phyloP scores from a whole-genome alignment of 768 basidiomycete species.

The Pisolithus albus region DNA sequence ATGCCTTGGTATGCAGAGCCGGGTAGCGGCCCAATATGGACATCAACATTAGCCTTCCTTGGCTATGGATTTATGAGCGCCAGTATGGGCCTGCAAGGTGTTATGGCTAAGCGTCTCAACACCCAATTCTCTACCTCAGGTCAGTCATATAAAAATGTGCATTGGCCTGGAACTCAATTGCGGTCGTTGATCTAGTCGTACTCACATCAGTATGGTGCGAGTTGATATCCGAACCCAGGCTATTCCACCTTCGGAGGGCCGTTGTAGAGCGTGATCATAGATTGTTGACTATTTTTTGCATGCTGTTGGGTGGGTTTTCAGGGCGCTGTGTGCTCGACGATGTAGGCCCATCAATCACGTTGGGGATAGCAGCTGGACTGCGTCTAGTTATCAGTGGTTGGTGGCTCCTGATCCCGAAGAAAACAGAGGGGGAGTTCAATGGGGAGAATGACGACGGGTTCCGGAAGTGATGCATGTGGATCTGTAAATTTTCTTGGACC shows the following conservation, averaged over 20 bases:
- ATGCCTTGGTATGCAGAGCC: constrained; percentile 45
- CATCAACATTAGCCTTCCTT: constrained; percentile 53
- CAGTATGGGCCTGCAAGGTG: constrained; percentile 75
- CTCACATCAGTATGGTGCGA: constrained; percentile 85
- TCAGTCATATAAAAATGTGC: constrained; percentile 27
- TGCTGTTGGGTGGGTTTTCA: constrained; percentile 45
- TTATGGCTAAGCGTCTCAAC: constrained; percentile 74
- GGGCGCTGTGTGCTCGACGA: constrained; percentile 61
- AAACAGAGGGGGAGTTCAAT: neutral
- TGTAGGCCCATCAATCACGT: constrained; percentile 50
- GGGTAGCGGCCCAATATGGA: constrained; percentile 62
- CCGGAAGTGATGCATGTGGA: neutral
- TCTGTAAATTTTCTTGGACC: neutral
- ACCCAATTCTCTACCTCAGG: constrained; percentile 70
- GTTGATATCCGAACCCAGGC: constrained; percentile 66
- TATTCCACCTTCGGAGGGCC: constrained; percentile 47
- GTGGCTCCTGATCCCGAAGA: constrained; percentile 54
- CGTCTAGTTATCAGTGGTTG: constrained; percentile 50
- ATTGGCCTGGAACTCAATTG: neutral
- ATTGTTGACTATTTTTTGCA: constrained; percentile 44
- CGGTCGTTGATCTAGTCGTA: constrained; percentile 41
- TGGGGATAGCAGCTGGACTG: constrained; percentile 59
- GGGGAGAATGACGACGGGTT: neutral
- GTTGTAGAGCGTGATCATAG: constrained; percentile 63
- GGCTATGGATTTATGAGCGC: constrained; percentile 71